Evolutionary conservation across 2,329 filamentous ascomycete species (phyloP), one percentile per base, ranked within the genome.

Genomic region (Penicillium sp.): DNA sequence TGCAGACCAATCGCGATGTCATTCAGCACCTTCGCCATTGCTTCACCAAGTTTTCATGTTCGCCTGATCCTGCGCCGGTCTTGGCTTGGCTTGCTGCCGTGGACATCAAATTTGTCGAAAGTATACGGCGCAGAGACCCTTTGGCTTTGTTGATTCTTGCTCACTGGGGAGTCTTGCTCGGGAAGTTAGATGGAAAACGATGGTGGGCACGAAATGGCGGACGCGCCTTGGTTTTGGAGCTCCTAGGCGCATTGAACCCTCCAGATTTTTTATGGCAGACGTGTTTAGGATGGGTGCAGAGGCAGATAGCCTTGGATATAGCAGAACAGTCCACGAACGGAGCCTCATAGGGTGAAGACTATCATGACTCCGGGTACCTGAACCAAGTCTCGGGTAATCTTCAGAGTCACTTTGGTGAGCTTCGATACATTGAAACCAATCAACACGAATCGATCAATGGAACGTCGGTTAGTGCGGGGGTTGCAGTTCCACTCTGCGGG

Each of bases 191-290:
- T 37, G 47, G 39, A 1, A 16, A 47, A 14, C 41, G 46, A 7
- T 60, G 56, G 56, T 59, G 56, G 55, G 54, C 56, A 6, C 37
- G 35, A 11, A 42, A 51, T 22, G 42, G 52, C 0, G 56, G 53
- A 7, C 40, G 30, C 12, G 52, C 42, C 1, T 37, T 57, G 14
- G 39, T 56, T 20, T 15, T 22, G 18, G 18, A 22, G 23, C 12
- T 16, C 11, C 13, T 30, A 16, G 29, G 9, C 6, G 29, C 15
- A 3, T 18, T 18, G 20, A 15, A 14, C 12, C 6, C 18, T 9
- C 18, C 5, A 22, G 18, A 22, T 22, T 9, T 22, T 9, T 9
- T 22, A 22, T 22, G 18, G 18, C 5, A 22, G 18, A 22, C 5
- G 5, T 22, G 18, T 22, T 22, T 22, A 22, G 5, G 5, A 9